Evolutionary conservation across 1,284 basidiomycete genomes (phyloP).

Genomic region (Papiliotrema flavescens): DNA sequence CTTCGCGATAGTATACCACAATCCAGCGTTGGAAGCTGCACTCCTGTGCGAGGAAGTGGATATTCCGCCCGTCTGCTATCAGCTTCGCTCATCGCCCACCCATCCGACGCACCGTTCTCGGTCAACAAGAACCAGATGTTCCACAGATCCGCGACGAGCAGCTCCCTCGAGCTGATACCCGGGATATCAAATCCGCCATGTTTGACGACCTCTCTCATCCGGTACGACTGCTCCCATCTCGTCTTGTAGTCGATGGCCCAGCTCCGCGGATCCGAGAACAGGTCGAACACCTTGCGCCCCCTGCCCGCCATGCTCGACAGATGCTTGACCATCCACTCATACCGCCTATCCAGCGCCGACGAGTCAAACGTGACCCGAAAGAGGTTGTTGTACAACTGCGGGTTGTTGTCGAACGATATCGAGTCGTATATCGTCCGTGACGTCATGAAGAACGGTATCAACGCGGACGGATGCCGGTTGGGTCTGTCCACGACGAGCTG

Average conservation of each 20-base stretch:
- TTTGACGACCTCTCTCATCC: slow-evolving; percentile 38
- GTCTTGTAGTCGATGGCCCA: slow-evolving; percentile 44
- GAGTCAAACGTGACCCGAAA: slow-evolving; percentile 48
- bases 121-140: slow-evolving; percentile 50
- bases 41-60: slow-evolving; percentile 39
- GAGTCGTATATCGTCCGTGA: slow-evolving; percentile 33
- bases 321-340: slow-evolving; percentile 35
- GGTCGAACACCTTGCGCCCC: slow-evolving; percentile 20
- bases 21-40: slow-evolving; percentile 43
- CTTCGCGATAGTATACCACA: slow-evolving; percentile 41
- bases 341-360: slow-evolving; percentile 38
- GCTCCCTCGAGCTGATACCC: slow-evolving; percentile 20
- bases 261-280: slow-evolving; percentile 33
- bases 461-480: slow-evolving; percentile 18
- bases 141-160: slow-evolving; percentile 45
- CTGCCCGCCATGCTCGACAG: slow-evolving; percentile 9
- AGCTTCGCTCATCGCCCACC: neutral
- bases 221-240: slow-evolving; percentile 35
- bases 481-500: slow-evolving; percentile 26
- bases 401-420: slow-evolving; percentile 45
- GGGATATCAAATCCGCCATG: slow-evolving; percentile 26
- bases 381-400: slow-evolving; percentile 47
- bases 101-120: slow-evolving; percentile 48
- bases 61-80: slow-evolving; percentile 45
- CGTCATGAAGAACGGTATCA: slow-evolving; percentile 38